Base-by-base conservation (phyloP, 2,329 filamentous ascomycete genomes). In the Davidsoniella eucalypti region DNA sequence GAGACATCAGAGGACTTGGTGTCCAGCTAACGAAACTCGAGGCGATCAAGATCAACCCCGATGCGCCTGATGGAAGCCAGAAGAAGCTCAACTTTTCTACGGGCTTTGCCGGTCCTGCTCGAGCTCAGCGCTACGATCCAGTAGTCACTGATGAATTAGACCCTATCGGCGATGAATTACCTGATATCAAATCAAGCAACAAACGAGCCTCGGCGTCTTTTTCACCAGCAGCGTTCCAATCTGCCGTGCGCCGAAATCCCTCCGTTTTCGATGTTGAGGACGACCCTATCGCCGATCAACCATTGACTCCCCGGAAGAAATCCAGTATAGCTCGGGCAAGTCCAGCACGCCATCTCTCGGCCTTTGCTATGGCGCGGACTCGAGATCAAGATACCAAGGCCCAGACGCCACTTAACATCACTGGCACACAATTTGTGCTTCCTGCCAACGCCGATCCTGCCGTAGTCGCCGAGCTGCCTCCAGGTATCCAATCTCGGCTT, bases 21-120 rank as follows among this genome's bases (percentile, higher is more conserved):
- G 76, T 96, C 1, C 90, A 95, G 61, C 84, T 96, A 78, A 92
- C 87, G 12, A 95, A 87, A 62, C 72, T 98, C 3, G 87, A 95
- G 57, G 78, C 83, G 0, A 67, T 92, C 58, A 94, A 85, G 59
- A 25, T 16, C 5, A 60, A 65, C 14, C 67, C 70, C 2, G 58
- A 64, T 1, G 67, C 72, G n/a, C 67, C 1, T 1, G 80, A 87
- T 49, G 78, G 84, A 54, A 94, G 87, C 58, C 90, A 96, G 62
- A 81, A 75, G 55, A 81, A 76, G 45, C 69, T 96, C 17, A 77
- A 73, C 36, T 95, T 95, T 66, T 80, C 78, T 50, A 61, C 68
- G 6, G 46, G 10, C 1, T 23, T 17, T 12, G 5, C 14, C 12
- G 4, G 43, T 33, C 43, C 10, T 36, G 72, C 8, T 33, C 73